Evolutionary conservation across 768 basidiomycete genomes (phyloP).

Genomic region (Hypsizygus marmoreus): DNA sequence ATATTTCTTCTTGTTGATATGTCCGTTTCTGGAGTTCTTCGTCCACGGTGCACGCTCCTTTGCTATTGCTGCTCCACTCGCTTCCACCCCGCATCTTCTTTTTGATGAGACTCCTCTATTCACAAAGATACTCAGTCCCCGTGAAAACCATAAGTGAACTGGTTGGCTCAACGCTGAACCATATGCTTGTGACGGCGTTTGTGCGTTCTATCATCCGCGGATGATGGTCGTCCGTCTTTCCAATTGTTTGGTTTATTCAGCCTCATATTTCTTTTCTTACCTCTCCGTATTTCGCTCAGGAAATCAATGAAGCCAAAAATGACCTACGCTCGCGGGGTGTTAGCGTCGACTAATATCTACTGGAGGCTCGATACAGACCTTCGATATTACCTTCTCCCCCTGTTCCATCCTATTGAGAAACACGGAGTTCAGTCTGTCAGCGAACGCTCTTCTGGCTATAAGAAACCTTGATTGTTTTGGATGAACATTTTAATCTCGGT

Average conservation of each 20-base stretch:
- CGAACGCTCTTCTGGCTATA: no score
- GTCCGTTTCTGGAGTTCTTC: background rate
- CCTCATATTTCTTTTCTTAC: background rate
- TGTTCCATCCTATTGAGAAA: no score
- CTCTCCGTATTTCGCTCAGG: slow-evolving; percentile 38
- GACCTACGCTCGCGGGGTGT: slow-evolving; percentile 63
- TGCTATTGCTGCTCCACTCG: background rate
- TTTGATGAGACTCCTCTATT: background rate
- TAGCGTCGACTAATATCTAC: slow-evolving; percentile 49
- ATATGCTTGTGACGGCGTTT: no score
- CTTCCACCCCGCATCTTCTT: background rate
- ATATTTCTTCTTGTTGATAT: slow-evolving; percentile 6
- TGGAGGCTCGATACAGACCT: slow-evolving; percentile 1
- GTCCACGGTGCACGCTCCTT: background rate
- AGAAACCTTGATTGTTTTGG: no score
- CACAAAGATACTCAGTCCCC: background rate
- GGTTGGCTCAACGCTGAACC: no score
- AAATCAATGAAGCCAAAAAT: slow-evolving; percentile 55
- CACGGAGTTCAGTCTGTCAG: no score
- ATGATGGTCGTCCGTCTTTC: background rate
- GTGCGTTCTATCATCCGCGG: background rate
- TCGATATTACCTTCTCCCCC: no score
- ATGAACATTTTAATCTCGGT: no score
- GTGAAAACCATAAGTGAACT: no score
- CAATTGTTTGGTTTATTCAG: slow-evolving; percentile 1